These are phyloP conservation scores for Aspergillus hiratsukae DNA, from an alignment of 2,329 filamentous ascomycete genomes.

Conservation along the genomic window DNA sequence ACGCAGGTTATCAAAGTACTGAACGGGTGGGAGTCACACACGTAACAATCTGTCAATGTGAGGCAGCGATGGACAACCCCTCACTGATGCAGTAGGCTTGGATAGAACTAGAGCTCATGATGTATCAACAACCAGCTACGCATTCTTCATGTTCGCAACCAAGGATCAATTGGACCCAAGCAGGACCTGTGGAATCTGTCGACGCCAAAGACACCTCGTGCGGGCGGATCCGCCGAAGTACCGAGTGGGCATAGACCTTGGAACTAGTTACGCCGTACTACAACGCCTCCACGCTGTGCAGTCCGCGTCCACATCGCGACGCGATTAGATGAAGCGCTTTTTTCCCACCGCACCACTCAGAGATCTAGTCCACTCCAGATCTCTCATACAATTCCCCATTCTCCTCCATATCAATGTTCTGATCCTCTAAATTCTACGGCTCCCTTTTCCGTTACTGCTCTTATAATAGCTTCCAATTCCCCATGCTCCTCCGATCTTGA, in stretches of 20 bases:
- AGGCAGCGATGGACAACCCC: too few relatives aligned
- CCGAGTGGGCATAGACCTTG: not conserved
- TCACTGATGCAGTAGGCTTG: too few relatives aligned
- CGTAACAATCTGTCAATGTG: too few relatives aligned
- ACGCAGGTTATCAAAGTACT: too few relatives aligned
- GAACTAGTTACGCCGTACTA: conserved; percentile 1
- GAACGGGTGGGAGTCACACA: too few relatives aligned
- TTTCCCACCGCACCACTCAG: conserved; percentile 18
- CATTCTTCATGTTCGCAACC: too few relatives aligned
- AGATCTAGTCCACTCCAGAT: conserved; percentile 15
- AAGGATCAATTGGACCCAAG: not conserved
- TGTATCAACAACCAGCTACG: too few relatives aligned
- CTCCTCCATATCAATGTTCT: not conserved
- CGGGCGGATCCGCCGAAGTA: conserved; percentile 4
- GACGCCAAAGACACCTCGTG: conserved; percentile 1
- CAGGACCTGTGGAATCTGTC: not conserved
- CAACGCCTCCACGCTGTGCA: conserved; percentile 10
- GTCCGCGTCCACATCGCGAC: conserved; percentile 33
- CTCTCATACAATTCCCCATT: not conserved
- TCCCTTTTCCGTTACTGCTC: conserved; percentile 7
- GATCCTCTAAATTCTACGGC: conserved; percentile 6
- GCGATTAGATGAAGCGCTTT: conserved; percentile 23
- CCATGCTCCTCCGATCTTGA: conserved; percentile 15
- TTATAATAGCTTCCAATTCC: conserved; percentile 3
- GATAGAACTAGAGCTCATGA: too few relatives aligned